These are phyloP conservation scores for Chlorella sp. DNA, from an alignment of 139 green algal species.

Conservation along the genomic window DNA sequence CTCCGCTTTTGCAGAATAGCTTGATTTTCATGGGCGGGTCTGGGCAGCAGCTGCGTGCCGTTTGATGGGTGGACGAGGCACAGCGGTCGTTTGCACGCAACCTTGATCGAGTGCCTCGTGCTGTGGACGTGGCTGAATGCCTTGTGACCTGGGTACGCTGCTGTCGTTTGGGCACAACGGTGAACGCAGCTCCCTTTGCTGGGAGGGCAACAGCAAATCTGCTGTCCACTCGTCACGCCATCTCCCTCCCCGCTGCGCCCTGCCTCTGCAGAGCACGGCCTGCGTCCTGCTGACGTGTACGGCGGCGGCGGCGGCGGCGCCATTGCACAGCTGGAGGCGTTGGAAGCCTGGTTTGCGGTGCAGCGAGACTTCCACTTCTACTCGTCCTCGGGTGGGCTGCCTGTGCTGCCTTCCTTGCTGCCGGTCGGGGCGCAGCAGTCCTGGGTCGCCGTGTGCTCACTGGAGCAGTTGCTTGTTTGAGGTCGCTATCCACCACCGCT, in stretches of 20 bases:
- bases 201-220: neutral
- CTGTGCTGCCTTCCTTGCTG: neutral
- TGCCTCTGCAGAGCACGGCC: slow-evolving; percentile 27
- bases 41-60: neutral
- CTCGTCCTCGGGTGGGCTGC: slow-evolving; percentile 45
- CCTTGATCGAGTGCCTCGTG: too few relatives aligned
- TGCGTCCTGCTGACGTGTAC: slow-evolving; percentile 64
- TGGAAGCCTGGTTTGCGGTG: slow-evolving; percentile 69
- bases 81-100: neutral
- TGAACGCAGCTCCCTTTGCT: neutral
- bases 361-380: slow-evolving; percentile 84
- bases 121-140: too few relatives aligned
- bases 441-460: neutral
- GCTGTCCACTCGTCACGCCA: neutral
- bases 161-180: neutral
- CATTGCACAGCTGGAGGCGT: slow-evolving; percentile 65
- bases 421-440: neutral
- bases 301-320: slow-evolving; percentile 49
- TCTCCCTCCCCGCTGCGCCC: neutral
- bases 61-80: neutral
- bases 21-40: neutral
- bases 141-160: too few relatives aligned
- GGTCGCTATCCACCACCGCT: neutral
- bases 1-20: neutral
- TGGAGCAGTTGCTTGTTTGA: neutral